A percentile compares a stretch with the other conserved stretches of the same genome.
Conservation (phyloP, 768 basidiomycete species). For the Sistotremastrum niveocremeum region DNA sequence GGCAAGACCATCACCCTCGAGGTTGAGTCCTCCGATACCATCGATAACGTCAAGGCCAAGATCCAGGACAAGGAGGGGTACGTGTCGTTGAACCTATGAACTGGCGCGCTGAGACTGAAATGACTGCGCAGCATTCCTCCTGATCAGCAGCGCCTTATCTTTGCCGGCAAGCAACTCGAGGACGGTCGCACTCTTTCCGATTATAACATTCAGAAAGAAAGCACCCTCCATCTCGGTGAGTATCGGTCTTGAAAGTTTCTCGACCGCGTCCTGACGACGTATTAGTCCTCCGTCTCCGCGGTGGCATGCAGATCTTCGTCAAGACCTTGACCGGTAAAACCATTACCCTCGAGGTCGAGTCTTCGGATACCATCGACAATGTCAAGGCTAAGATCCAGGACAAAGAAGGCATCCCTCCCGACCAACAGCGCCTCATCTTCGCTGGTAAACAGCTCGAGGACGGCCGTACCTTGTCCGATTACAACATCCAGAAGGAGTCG, state of each 20-base stretch:
- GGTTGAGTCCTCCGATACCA: constrained; percentile 67
- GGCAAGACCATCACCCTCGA: constrained; percentile 88
- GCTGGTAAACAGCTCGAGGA: constrained; percentile 94
- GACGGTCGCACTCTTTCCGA: constrained; percentile 85
- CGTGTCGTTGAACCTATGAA: constrained; percentile 1
- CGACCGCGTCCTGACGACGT: background rate
- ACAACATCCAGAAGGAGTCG: constrained; percentile 85
- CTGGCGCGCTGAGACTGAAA: constrained; percentile 4
- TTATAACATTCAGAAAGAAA: constrained; percentile 94
- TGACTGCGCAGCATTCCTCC: constrained; percentile 46
- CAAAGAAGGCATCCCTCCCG: constrained; percentile 72
- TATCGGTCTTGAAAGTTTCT: constrained; percentile 3
- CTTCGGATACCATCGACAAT: constrained; percentile 77
- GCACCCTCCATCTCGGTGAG: constrained; percentile 61
- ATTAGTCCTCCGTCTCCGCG: constrained; percentile 73
- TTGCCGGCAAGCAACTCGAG: constrained; percentile 91
- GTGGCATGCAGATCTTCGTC: constrained; percentile 79
- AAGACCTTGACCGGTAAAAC: constrained; percentile 84
- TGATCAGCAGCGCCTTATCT: constrained; percentile 91
- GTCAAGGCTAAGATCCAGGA: constrained; percentile 79
- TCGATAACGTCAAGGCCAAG: constrained; percentile 70
- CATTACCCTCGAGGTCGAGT: constrained; percentile 83
- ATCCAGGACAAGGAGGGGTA: constrained; percentile 75
- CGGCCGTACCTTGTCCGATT: constrained; percentile 78
- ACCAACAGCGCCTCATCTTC: constrained; percentile 85